Conservation (phyloP, 2,329 filamentous ascomycete species). For the Sarocladiaceae sp. region DNA sequence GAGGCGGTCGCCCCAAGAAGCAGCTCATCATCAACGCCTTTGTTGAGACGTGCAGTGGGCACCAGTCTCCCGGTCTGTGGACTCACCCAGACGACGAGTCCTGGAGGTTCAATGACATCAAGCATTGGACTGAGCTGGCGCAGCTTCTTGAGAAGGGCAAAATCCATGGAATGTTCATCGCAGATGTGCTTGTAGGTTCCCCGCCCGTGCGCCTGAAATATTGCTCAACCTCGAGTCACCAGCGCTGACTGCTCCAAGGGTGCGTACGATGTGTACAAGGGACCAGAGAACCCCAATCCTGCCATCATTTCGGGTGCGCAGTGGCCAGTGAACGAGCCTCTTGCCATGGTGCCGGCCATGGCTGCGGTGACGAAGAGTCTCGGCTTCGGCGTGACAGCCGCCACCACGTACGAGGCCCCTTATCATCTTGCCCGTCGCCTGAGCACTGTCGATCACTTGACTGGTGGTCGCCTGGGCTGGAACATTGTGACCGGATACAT, state of each 20-base stretch:
- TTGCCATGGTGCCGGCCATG: constrained; percentile 51
- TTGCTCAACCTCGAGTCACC: constrained; percentile 59
- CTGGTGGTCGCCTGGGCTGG: constrained; percentile 55
- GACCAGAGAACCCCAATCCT: not conserved
- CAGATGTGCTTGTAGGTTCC: constrained; percentile 60
- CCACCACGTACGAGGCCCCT: constrained; percentile 56
- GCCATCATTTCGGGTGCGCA: not conserved
- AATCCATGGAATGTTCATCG: constrained; percentile 60
- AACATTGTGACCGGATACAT: constrained; percentile 52
- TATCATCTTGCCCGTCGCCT: constrained; percentile 57
- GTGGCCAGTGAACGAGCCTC: not conserved
- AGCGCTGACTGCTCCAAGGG: too few relatives aligned
- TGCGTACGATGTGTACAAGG: constrained; percentile 38
- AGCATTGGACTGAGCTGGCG: constrained; percentile 60
- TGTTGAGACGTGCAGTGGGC: not conserved
- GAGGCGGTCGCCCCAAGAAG: too few relatives aligned
- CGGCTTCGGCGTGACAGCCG: constrained; percentile 56
- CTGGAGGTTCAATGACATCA: constrained; percentile 51
- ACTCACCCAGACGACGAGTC: constrained; percentile 56
- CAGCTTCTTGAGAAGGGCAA: constrained; percentile 55
- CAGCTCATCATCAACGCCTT: too few relatives aligned
- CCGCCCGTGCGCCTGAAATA: constrained; percentile 57
- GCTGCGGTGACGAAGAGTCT: constrained; percentile 60
- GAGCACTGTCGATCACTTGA: constrained; percentile 57
- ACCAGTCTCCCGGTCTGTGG: not conserved